Evolutionary conservation across 176 grass and related monocot genomes (phyloP).

Genomic region (Zizania latifolia): DNA sequence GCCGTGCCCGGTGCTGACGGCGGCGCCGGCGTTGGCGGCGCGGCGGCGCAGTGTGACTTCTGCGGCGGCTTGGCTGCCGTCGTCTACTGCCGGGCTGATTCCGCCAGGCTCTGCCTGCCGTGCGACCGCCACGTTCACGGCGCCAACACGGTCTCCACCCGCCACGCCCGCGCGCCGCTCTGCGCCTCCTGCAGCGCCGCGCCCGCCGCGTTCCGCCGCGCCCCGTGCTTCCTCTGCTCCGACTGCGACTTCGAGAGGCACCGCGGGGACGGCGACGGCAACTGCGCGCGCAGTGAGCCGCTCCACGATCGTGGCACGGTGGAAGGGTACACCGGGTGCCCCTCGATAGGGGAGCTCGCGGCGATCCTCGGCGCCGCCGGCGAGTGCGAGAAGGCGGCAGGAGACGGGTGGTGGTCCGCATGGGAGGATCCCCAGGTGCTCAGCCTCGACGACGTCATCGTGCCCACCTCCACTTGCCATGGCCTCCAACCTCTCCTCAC

Average conservation of each 20-base stretch:
- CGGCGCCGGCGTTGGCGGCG: too few relatives aligned
- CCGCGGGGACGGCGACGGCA: background rate
- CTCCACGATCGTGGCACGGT: constrained; percentile 41
- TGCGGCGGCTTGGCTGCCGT: constrained; percentile 41
- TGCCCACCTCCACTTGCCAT: constrained; percentile 62
- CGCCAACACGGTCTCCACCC: constrained; percentile 64
- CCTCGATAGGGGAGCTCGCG: constrained; percentile 40
- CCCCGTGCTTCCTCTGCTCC: constrained; percentile 46
- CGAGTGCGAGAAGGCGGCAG: constrained; percentile 21
- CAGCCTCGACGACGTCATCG: constrained; percentile 53
- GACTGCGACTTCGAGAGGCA: constrained; percentile 61
- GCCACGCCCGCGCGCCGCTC: constrained; percentile 69
- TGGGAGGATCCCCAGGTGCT: constrained; percentile 58
- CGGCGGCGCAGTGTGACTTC: constrained; percentile 40
- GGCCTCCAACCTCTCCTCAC: constrained; percentile 57
- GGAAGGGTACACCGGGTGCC: constrained; percentile 71
- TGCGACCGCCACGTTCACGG: constrained; percentile 81
- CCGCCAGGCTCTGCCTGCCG: constrained; percentile 59
- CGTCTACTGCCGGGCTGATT: constrained; percentile 72
- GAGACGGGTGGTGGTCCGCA: background rate
- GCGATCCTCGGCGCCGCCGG: constrained; percentile 32
- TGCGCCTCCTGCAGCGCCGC: constrained; percentile 50
- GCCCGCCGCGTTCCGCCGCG: constrained; percentile 24
- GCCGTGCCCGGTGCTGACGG: background rate
- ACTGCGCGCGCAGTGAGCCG: background rate